Percentiles rank a stretch among this genome's conserved stretches.
These are phyloP conservation scores for Thalassia testudinum DNA, from an alignment of 116 monocot genomes.

Conservation along the genomic window DNA sequence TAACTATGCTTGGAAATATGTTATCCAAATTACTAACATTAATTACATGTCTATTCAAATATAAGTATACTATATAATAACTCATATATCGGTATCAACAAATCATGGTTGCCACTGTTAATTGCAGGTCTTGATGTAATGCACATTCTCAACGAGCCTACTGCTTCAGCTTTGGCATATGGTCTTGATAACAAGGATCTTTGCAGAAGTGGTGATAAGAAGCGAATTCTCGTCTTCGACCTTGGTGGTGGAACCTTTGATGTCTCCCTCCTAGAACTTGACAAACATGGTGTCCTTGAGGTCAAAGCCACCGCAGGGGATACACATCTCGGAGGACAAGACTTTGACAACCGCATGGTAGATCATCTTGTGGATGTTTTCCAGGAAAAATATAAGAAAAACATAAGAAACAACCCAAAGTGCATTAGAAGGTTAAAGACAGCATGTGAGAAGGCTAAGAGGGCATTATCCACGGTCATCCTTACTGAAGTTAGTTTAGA, in stretches of 20 bases:
- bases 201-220: not conserved
- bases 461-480: not conserved
- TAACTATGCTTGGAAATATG: no score
- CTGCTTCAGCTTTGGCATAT: not conserved
- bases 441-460: constrained; percentile 3
- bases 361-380: not conserved
- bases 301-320: constrained; percentile 48
- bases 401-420: not conserved
- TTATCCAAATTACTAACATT: no score
- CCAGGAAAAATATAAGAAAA: not conserved
- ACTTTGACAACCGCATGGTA: no score
- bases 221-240: not conserved
- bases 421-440: not conserved
- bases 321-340: constrained; percentile 40
- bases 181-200: not conserved
- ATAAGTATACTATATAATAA: no score
- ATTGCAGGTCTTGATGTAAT: not conserved
- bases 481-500: not conserved
- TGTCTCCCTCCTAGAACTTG: not conserved
- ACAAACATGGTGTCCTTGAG: constrained; percentile 6
- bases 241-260: no score
- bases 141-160: not conserved
- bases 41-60: no score
- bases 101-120: no score
- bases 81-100: no score